A percentile compares a stretch with the other conserved stretches of the same genome.
Conservation (phyloP, 2,329 filamentous ascomycete species). For the Epicoccum sorghinum region DNA sequence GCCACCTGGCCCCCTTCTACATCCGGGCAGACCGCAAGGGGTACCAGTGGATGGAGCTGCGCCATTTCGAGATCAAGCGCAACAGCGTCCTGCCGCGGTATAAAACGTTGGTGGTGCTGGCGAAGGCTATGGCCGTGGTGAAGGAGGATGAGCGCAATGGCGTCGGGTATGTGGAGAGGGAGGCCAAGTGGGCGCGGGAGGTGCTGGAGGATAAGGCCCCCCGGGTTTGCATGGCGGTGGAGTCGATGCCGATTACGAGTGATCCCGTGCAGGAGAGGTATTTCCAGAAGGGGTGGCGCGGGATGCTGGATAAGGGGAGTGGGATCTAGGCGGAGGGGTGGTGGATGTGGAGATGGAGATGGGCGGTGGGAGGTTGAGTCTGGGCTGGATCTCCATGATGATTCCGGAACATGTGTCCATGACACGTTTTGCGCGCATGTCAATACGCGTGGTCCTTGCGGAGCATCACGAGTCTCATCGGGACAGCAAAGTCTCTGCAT, state of each 20-base stretch:
- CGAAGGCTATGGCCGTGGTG: constrained; percentile 44
- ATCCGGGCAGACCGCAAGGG: constrained; percentile 28
- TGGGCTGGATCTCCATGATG: too few species aligned
- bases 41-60: constrained; percentile 38
- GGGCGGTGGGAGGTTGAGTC: too few species aligned
- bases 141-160: constrained; percentile 43
- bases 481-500: too few species aligned
- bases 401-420: too few species aligned
- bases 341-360: too few species aligned
- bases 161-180: constrained; percentile 28
- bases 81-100: constrained; percentile 49
- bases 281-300: constrained; percentile 13
- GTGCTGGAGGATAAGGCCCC: constrained; percentile 47
- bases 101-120: constrained; percentile 52
- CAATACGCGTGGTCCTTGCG: too few species aligned
- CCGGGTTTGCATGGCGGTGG: constrained; percentile 49
- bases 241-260: constrained; percentile 50
- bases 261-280: constrained; percentile 41
- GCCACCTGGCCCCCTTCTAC: constrained; percentile 29
- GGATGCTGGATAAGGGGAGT: constrained; percentile 18
- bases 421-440: too few species aligned
- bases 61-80: constrained; percentile 33
- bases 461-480: too few species aligned
- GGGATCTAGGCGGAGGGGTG: background rate
- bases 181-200: constrained; percentile 29